These are phyloP conservation scores for Infundibulicybe gibba DNA, from an alignment of 768 basidiomycete genomes.

Conservation along the genomic window DNA sequence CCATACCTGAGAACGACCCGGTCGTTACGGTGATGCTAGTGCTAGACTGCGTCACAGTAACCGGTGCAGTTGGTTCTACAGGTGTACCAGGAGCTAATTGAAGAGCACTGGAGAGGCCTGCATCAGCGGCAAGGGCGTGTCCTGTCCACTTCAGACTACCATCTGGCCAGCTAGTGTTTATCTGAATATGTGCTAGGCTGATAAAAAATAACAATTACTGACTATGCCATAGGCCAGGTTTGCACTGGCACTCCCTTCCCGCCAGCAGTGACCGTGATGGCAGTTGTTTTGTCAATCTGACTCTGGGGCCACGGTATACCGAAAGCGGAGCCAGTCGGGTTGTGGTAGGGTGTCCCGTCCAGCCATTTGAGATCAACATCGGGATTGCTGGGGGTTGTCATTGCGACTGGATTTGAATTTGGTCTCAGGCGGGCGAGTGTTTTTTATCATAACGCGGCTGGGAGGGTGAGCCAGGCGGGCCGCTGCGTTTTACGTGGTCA, in stretches of 20 bases:
- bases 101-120: constrained; percentile 16
- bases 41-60: constrained; percentile 21
- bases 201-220: constrained; percentile 1
- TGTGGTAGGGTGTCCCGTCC: constrained; percentile 20
- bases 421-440: background rate
- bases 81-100: constrained; percentile 26
- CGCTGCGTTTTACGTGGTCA: too few species aligned
- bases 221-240: constrained; percentile 36
- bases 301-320: constrained; percentile 34
- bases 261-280: constrained; percentile 15
- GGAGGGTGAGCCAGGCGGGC: background rate
- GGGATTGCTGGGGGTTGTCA: constrained; percentile 8
- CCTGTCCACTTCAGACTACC: constrained; percentile 37
- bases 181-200: background rate
- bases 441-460: constrained; percentile 6
- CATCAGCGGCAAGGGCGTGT: constrained; percentile 27
- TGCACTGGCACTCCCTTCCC: constrained; percentile 22
- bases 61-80: constrained; percentile 24
- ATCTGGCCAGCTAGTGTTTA: constrained; percentile 28
- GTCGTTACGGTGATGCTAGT: constrained; percentile 25
- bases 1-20: constrained; percentile 27
- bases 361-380: constrained; percentile 28
- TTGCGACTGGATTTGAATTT: background rate
- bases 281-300: constrained; percentile 31
- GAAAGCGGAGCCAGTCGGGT: constrained; percentile 29